phyloP scores from a whole-genome alignment of 306 rosid species.

The Quercus aquifolioides region DNA sequence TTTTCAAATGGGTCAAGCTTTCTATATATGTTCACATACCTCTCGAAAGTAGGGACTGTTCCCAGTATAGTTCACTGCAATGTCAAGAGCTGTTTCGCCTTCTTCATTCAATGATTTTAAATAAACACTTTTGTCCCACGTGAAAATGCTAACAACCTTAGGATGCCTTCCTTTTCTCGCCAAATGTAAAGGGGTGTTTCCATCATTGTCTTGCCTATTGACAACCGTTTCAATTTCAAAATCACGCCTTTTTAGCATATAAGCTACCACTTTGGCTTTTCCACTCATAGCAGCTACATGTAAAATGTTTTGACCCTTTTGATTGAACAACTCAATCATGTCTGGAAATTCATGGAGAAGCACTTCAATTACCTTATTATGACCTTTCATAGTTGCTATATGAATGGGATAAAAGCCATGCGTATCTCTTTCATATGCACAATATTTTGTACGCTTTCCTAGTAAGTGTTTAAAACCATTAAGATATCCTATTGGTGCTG shows the following conservation, averaged over 20 bases:
- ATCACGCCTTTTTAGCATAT: not conserved
- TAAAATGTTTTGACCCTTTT: not conserved
- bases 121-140: not conserved
- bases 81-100: not conserved
- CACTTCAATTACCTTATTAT: not conserved
- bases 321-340: not conserved
- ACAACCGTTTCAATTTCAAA: not conserved
- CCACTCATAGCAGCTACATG: not conserved
- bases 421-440: not conserved
- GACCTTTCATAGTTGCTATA: not conserved
- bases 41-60: not conserved
- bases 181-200: slow-evolving; percentile 3
- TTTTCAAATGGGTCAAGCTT: no score
- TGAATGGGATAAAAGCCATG: not conserved
- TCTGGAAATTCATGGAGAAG: not conserved
- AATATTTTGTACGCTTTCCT: not conserved
- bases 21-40: not conserved
- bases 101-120: not conserved
- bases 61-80: not conserved
- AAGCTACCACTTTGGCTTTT: not conserved
- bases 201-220: not conserved
- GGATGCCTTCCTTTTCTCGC: not conserved
- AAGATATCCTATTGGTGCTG: not conserved
- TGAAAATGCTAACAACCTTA: not conserved
- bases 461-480: not conserved